These are phyloP conservation scores for Malassezia nana DNA, from an alignment of 1,284 basidiomycete genomes.

Conservation along the genomic window DNA sequence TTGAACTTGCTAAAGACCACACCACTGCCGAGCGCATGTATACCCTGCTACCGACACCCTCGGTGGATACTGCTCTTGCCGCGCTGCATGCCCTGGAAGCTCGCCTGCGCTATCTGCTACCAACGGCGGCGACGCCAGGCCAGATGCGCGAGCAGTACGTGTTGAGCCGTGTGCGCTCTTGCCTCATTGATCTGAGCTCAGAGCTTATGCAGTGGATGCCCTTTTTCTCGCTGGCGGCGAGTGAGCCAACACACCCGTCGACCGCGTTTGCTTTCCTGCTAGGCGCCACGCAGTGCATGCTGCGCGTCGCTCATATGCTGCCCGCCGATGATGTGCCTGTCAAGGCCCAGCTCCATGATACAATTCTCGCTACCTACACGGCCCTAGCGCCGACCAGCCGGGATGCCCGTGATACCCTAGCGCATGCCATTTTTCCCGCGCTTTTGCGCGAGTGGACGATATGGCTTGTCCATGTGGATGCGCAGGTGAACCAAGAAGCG, in stretches of 20 bases:
- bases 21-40: slow-evolving; percentile 30
- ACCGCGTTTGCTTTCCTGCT: slow-evolving; percentile 36
- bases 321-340: slow-evolving; percentile 18
- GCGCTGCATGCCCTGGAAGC: slow-evolving; percentile 13
- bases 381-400: slow-evolving; percentile 9
- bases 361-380: not conserved
- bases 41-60: slow-evolving; percentile 35
- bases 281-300: slow-evolving; percentile 27
- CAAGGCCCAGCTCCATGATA: not conserved
- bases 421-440: slow-evolving; percentile 31
- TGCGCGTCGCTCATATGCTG: slow-evolving; percentile 28
- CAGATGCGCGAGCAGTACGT: slow-evolving; percentile 32
- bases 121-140: slow-evolving; percentile 17
- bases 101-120: slow-evolving; percentile 23
- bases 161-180: slow-evolving; percentile 31
- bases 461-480: slow-evolving; percentile 25
- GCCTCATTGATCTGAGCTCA: slow-evolving; percentile 29
- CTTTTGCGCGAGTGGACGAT: slow-evolving; percentile 37
- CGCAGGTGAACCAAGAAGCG: slow-evolving; percentile 34
- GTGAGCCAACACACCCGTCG: slow-evolving; percentile 24
- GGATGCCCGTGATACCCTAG: slow-evolving; percentile 32
- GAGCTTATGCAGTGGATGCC: slow-evolving; percentile 27
- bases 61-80: slow-evolving; percentile 17
- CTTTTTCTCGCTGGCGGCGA: slow-evolving; percentile 23
- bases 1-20: slow-evolving; percentile 24